Evolutionary conservation across 768 basidiomycete genomes (phyloP), one percentile per base, ranked within the genome.

Genomic region (Lepiota brunneoincarnata): DNA sequence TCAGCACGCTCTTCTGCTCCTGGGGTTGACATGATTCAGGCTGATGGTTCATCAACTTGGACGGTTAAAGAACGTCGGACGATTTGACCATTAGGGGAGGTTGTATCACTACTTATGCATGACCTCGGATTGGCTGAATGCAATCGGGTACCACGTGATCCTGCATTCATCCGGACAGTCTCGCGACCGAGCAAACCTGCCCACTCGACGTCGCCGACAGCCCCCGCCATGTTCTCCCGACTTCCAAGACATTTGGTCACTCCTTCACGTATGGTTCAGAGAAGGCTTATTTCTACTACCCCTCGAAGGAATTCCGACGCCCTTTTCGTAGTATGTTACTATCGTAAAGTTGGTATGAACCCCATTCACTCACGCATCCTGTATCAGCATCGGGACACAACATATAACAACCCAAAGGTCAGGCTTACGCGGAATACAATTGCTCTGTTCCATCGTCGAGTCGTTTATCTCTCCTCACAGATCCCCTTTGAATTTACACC

Each of bases 351-450:
- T 9, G 18, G 51, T 24, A 43, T 47, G 12, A 49, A 51, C 56
- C 59, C 55, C 49, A 59, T 52, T 52, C 39, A 43, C 14, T 39
- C 35, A 51, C 18, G 23, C 18, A 17, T 57, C 43, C 45, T 53
- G 15, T 43, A 57, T 54, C 57, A 98, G 95, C 96, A 98, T 71
- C 91, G 95, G 54, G 93, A 98, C 76, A 93, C 93, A 15, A 75
- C 85, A 24, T 88, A 96, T 71, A 98, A 98, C 77, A 98, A 98
- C 71, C 86, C 95, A 31, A 87, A 83, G 80, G 91, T 91, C 57
- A 56, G 70, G 53, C 35, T 28, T 34, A 36, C 37, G 47, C 17
- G 28, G 18, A 11, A 10, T 10, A 31, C 11, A 31, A 9, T 9
- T 31, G 6, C 2, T 20, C 10, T 41, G 38, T 15, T 26, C n/a